phyloP scores from a whole-genome alignment of 192 early-diverging fungal genomes.

The Coemansia sp. region DNA sequence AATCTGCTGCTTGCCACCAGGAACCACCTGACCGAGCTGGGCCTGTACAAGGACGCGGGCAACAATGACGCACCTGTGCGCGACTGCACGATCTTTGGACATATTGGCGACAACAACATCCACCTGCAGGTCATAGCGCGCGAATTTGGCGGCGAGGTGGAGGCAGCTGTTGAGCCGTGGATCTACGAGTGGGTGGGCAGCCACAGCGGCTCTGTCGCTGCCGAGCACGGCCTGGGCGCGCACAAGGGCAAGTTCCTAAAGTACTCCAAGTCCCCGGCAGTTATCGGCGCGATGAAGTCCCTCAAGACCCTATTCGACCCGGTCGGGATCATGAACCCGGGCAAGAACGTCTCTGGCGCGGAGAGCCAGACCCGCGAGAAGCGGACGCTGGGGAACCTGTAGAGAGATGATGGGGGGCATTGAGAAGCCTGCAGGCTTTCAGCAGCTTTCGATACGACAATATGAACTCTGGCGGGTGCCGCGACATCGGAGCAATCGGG shows the following conservation, averaged over 20 bases:
- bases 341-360: constrained; percentile 54
- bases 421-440: too few relatives aligned
- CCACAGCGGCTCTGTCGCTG: constrained; percentile 64
- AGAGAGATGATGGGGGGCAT: not conserved
- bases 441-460: too few relatives aligned
- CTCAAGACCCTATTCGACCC: constrained; percentile 87
- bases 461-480: too few relatives aligned
- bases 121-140: constrained; percentile 83
- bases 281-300: constrained; percentile 79
- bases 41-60: constrained; percentile 30
- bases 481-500: too few relatives aligned
- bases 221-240: constrained; percentile 86
- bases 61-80: constrained; percentile 49
- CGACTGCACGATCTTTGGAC: constrained; percentile 87
- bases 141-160: constrained; percentile 56
- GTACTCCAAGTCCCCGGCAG: constrained; percentile 79
- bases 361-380: too few relatives aligned
- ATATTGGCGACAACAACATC: constrained; percentile 95
- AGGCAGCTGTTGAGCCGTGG: constrained; percentile 75
- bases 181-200: constrained; percentile 79
- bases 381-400: too few relatives aligned
- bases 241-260: constrained; percentile 64
- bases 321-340: constrained; percentile 88
- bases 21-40: constrained; percentile 9
- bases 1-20: constrained; percentile 29